These are phyloP conservation scores for Phytophthora pisi DNA, from an alignment of 352 stramenopile species.

Conservation along the genomic window DNA sequence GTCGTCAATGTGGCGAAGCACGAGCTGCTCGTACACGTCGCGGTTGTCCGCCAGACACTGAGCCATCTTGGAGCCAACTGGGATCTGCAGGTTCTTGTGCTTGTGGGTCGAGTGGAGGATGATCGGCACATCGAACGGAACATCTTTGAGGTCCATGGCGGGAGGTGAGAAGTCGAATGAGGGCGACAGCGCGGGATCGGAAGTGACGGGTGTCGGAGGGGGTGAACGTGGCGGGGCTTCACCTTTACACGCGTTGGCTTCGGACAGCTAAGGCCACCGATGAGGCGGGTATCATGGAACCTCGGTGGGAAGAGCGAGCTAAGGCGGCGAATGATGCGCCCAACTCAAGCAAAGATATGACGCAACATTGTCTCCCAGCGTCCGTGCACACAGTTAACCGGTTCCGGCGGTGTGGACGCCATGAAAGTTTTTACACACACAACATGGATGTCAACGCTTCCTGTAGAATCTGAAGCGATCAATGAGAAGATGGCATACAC, in stretches of 20 bases:
- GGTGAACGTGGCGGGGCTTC: not conserved
- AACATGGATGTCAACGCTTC: not conserved
- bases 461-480: not conserved
- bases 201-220: not conserved
- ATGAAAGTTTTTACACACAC: not conserved
- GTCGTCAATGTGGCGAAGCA: constrained; percentile 24
- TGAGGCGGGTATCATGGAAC: not conserved
- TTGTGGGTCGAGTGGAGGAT: constrained; percentile 23
- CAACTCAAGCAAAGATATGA: not conserved
- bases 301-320: not conserved
- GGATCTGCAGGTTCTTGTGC: constrained; percentile 30
- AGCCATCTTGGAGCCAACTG: constrained; percentile 17
- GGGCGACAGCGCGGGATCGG: not conserved
- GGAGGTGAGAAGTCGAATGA: not conserved
- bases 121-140: constrained; percentile 25
- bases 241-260: not conserved
- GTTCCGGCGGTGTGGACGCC: not conserved
- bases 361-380: not conserved
- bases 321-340: not conserved
- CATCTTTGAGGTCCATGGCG: not conserved
- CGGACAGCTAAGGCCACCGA: not conserved
- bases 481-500: not conserved
- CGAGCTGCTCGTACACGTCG: constrained; percentile 24
- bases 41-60: constrained; percentile 10
- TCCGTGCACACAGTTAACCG: not conserved